Evolutionary conservation across 257 asterid species (phyloP), one percentile per base, ranked within the genome.

Genomic region (Solanum chilense): DNA sequence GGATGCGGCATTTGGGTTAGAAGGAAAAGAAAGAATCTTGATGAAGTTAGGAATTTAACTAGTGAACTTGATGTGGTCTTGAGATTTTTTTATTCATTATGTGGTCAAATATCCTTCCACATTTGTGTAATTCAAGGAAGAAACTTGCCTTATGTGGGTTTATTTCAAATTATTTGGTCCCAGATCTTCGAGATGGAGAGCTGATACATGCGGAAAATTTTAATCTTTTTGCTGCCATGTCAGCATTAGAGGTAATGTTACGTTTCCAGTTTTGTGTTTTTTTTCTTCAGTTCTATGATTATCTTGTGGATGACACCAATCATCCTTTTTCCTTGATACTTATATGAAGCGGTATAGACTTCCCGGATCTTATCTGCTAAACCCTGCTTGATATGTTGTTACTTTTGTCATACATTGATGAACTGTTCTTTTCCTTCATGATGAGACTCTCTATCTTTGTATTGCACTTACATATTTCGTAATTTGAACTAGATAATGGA

Each of bases 151-250:
- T 18, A 47, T 49, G 85, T 29, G 68, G 9, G 5, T 49, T 33
- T 80, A 18, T 47, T 80, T 49, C 29, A 16, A 80, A 29, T 27
- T 47, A 82, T 88, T 87, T 93, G 86, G 86, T 80, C 73, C 64
- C 95, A 97, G 99, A 95, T 94, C 97, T 97, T 88, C 94, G 70
- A 88, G 94, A 88, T 87, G 98, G 96, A 86, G 99, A 97, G 91
- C 98, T 97, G 88, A 95, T 97, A 87, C 92, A 86, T 85, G 99
- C 98, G 83, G 98, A 93, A 29, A 94, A 93, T 89, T 97, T 97
- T 91, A 96, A 97, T 90, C 95, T 96, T 87, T 96, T 95, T 89
- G 99, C 99, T 4, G 99, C 99, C 92, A 96, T 97, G 99, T 96
- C 99, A 71, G 99, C 99, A 25, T 93, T 97, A 91, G 99, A 97